Conservation (phyloP, 148 eudicot genomes). For the Rhododendron vialii region DNA sequence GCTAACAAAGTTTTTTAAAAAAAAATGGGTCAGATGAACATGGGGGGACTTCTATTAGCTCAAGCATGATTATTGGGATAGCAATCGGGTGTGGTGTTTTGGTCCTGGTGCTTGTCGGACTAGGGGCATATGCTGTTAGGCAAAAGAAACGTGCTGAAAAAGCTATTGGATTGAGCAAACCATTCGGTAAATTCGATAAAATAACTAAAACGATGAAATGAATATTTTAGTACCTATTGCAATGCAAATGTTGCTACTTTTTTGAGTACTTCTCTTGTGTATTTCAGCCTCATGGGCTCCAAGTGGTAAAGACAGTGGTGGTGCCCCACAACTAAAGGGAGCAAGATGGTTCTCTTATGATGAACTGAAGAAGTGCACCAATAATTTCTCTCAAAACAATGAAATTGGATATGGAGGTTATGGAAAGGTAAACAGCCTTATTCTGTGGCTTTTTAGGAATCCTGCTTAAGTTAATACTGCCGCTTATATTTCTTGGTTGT, state of each 20-base stretch:
- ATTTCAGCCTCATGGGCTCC: slow-evolving; percentile 72
- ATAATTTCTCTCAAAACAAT: slow-evolving; percentile 63
- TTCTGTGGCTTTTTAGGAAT: not conserved
- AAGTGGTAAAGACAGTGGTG: slow-evolving; percentile 76
- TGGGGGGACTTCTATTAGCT: slow-evolving; percentile 33
- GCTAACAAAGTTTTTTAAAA: not conserved
- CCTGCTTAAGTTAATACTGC: not conserved
- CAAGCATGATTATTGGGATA: slow-evolving; percentile 47
- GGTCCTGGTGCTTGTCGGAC: slow-evolving; percentile 50
- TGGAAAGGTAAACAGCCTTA: slow-evolving; percentile 58
- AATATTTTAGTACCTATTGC: not conserved
- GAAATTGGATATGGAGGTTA: slow-evolving; percentile 94
- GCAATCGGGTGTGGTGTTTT: slow-evolving; percentile 43
- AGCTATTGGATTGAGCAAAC: slow-evolving; percentile 62
- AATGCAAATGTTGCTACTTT: not conserved
- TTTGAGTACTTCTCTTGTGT: slow-evolving; percentile 2
- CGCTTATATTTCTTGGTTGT: not conserved
- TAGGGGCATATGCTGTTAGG: slow-evolving; percentile 56
- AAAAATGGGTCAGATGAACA: slow-evolving; percentile 32
- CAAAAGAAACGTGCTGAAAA: slow-evolving; percentile 74
- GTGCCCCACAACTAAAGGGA: slow-evolving; percentile 86
- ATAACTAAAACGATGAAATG: not conserved
- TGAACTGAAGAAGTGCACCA: slow-evolving; percentile 78
- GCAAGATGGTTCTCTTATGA: slow-evolving; percentile 96
- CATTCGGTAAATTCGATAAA: slow-evolving; percentile 53